Conservation (phyloP, 352 stramenopile genomes). For the Phytophthora megakarya region DNA sequence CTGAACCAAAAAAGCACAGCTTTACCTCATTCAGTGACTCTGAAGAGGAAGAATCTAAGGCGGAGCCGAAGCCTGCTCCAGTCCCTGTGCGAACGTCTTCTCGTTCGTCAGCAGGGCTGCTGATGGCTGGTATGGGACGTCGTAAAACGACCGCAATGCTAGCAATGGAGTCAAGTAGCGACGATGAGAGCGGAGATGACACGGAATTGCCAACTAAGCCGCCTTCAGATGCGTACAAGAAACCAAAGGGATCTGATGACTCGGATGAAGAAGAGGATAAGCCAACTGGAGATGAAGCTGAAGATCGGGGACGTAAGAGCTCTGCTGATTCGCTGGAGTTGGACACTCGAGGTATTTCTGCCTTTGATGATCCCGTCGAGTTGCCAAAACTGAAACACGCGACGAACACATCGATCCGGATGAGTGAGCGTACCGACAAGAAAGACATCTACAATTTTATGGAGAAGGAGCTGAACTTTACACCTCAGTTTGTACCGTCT, state of each 20-base stretch:
- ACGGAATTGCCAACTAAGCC: conserved; percentile 63
- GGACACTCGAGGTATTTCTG: conserved; percentile 76
- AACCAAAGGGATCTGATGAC: conserved; percentile 33
- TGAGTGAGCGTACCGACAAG: conserved; percentile 61
- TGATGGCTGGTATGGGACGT: conserved; percentile 64
- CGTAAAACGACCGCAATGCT: conserved; percentile 76
- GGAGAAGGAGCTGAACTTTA: conserved; percentile 86
- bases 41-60: conserved; percentile 83
- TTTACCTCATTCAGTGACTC: conserved; percentile 90
- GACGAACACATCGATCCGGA: conserved; percentile 40
- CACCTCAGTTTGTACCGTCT: conserved; percentile 83
- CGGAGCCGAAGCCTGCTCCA: conserved; percentile 57
- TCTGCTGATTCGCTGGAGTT: conserved; percentile 82
- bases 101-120: conserved; percentile 46
- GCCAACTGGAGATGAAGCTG: conserved; percentile 29
- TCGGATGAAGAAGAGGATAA: conserved; percentile 34
- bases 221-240: conserved; percentile 41
- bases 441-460: conserved; percentile 90
- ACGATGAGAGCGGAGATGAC: conserved; percentile 65
- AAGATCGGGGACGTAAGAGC: conserved; percentile 59
- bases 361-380: conserved; percentile 65
- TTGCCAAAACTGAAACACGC: conserved; percentile 42
- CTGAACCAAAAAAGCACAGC: conserved; percentile 65
- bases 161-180: conserved; percentile 80
- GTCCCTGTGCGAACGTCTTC: conserved; percentile 48